phyloP scores from a whole-genome alignment of 2,329 filamentous ascomycete genomes.

The Boeremia lycopersici region DNA sequence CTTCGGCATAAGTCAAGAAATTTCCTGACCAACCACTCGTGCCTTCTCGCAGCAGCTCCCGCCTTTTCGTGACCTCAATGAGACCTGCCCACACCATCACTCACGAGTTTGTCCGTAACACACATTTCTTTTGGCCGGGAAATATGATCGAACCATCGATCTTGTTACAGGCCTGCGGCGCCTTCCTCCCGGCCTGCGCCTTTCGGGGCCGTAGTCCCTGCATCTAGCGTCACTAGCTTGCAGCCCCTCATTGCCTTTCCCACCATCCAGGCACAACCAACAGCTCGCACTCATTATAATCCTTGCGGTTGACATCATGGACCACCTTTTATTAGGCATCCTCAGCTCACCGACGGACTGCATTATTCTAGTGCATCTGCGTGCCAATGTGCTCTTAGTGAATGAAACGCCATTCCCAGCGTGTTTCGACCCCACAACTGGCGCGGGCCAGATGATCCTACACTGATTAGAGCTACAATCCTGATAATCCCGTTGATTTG shows the following conservation, averaged over 20 bases:
- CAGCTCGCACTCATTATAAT: neutral
- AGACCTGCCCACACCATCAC: neutral
- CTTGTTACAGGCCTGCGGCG: slow-evolving; percentile 3
- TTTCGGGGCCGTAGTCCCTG: slow-evolving; percentile 12
- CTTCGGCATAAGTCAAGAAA: neutral
- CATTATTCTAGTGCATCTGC: neutral
- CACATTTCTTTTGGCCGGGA: neutral
- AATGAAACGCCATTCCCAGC: neutral
- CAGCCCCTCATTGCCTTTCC: slow-evolving; percentile 7
- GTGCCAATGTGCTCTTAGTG: neutral
- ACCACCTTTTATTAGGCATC: neutral
- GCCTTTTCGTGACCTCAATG: neutral
- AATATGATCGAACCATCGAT: neutral
- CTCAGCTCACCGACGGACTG: neutral
- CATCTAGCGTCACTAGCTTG: slow-evolving; percentile 9
- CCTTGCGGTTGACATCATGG: slow-evolving; percentile 7
- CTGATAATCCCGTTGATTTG: slow-evolving; percentile 3
- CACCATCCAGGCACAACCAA: slow-evolving; percentile 1
- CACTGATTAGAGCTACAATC: slow-evolving; percentile 5
- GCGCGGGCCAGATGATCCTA: slow-evolving; percentile 9
- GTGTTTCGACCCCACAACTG: slow-evolving; percentile 11
- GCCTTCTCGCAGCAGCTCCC: slow-evolving; percentile 1
- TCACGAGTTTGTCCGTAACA: neutral
- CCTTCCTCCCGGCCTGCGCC: slow-evolving; percentile 3
- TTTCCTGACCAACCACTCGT: slow-evolving; percentile 4